Base-by-base conservation (phyloP, 23 red algal genomes). In the Gracilaria vermiculophylla region DNA sequence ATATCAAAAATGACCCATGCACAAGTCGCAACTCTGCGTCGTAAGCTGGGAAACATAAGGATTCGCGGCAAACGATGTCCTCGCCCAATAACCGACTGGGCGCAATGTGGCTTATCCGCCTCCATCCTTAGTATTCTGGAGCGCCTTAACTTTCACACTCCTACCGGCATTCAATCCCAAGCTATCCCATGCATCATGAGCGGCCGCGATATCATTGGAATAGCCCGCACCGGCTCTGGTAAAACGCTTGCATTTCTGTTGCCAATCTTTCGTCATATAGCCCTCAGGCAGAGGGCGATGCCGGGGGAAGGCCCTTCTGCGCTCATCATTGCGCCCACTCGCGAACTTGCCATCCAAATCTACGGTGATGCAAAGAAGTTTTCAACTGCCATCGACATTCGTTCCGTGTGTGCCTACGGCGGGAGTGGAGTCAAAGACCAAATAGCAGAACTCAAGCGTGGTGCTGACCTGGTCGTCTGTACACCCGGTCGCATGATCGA, bases 301-400 rank as follows among this genome's bases (percentile, higher is more conserved):
- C 37, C 88, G 17, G 95, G 95, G 29, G 95, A 97, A 50, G 95
- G 95, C 19, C 97, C 97, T 49, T 66, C 94, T 17, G 97, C 82
- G 13, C 70, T 99, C 13, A 76, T 99, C 35, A 91, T 99, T 3
- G 93, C 92, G 14, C 97, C 97, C 49, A 99, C 97, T 24, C 83
- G 97, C n/a, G 97, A 99, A 65, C 85, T 99, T 17, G 97, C 97
- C 21, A 89, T 99, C 31, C 97, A 99, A 72, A 95, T 99, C 60
- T 82, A 93, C 69, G 83, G 76, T n/a, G 92, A 95, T 69, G 82
- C 78, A 19, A 65, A 67, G n/a, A 69, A 77, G 76, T 88, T 99
- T 73, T 72, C 78, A 31, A 61, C 51, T 20, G 78, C 80, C 7
- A 58, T 47, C 4, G 78, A 70, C 39, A 67, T 95, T 44, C 76